Percentiles rank a stretch among this genome's conserved stretches.
phyloP scores from a whole-genome alignment of 495 filamentous ascomycete species.

The Penicillium bialowiezense region DNA sequence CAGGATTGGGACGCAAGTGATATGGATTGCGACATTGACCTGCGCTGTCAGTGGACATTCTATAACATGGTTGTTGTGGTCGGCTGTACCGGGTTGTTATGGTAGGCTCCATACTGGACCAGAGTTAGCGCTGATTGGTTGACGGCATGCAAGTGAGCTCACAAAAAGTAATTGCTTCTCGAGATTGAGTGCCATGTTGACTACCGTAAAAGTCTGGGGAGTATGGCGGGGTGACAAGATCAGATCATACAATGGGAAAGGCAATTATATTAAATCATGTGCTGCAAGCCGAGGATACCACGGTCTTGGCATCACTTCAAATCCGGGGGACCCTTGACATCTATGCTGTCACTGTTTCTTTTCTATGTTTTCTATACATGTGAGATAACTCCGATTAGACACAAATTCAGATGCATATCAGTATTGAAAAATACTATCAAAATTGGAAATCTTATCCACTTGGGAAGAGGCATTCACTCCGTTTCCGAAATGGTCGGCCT shows the following conservation, averaged over 20 bases:
- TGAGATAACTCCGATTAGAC: no score
- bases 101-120: slow-evolving; percentile 87
- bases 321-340: slow-evolving; percentile 11
- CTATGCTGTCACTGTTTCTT: no score
- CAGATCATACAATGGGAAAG: no score
- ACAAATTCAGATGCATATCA: no score
- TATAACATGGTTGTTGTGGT: neutral
- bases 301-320: slow-evolving; percentile 15
- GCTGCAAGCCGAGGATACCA: neutral
- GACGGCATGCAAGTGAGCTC: slow-evolving; percentile 31
- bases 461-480: no score
- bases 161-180: slow-evolving; percentile 80
- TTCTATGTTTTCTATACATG: no score
- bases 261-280: neutral
- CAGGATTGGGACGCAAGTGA: slow-evolving; percentile 82
- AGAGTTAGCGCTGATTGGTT: slow-evolving; percentile 19
- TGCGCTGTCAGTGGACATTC: slow-evolving; percentile 25
- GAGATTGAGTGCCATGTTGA: slow-evolving; percentile 67
- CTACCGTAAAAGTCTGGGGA: slow-evolving; percentile 1
- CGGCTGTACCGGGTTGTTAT: slow-evolving; percentile 69
- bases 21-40: slow-evolving; percentile 86
- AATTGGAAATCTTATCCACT: no score
- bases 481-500: no score
- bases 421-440: no score
- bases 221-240: slow-evolving; percentile 7